A percentile compares a stretch with the other conserved stretches of the same genome.
Evolutionary conservation across 805 yeast genomes (phyloP).

Genomic region (Brettanomyces custersianus): DNA sequence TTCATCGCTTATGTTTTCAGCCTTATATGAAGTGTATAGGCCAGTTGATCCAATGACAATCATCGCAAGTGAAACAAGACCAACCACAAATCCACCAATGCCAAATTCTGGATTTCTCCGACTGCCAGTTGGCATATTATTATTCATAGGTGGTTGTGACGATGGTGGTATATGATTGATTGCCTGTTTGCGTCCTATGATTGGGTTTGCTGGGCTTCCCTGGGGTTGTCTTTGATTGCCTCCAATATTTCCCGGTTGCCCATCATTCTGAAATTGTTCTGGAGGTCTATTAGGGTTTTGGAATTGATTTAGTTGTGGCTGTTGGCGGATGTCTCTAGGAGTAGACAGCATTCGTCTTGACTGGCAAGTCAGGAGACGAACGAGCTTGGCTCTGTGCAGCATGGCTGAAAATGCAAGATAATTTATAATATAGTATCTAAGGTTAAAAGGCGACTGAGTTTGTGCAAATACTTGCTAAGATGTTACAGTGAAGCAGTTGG

Average conservation of each 20-base stretch:
- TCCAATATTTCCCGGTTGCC: neutral
- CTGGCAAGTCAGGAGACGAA: too few species aligned
- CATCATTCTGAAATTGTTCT: conserved; percentile 7
- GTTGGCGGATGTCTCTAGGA: conserved; percentile 10
- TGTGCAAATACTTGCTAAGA: too few species aligned
- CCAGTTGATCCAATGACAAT: neutral
- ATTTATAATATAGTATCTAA: too few species aligned
- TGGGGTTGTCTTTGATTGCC: neutral
- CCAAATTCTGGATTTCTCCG: neutral
- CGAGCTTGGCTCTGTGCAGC: too few species aligned
- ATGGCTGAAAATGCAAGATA: too few species aligned
- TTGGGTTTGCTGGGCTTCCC: neutral
- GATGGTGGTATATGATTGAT: neutral
- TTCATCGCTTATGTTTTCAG: conserved; percentile 9
- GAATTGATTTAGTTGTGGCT: conserved; percentile 18
- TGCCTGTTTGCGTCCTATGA: neutral
- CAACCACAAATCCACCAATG: neutral
- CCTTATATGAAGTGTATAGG: neutral
- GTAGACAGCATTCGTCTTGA: neutral
- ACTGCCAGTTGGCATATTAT: neutral
- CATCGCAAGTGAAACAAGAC: neutral
- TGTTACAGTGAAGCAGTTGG: too few species aligned
- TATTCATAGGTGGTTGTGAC: neutral
- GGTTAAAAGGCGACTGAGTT: too few species aligned
- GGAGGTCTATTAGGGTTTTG: conserved; percentile 15